Percentiles rank a stretch among this genome's conserved stretches.
These are phyloP conservation scores for Pulveroboletus sp. DNA, from an alignment of 768 basidiomycete genomes.

Conservation along the genomic window DNA sequence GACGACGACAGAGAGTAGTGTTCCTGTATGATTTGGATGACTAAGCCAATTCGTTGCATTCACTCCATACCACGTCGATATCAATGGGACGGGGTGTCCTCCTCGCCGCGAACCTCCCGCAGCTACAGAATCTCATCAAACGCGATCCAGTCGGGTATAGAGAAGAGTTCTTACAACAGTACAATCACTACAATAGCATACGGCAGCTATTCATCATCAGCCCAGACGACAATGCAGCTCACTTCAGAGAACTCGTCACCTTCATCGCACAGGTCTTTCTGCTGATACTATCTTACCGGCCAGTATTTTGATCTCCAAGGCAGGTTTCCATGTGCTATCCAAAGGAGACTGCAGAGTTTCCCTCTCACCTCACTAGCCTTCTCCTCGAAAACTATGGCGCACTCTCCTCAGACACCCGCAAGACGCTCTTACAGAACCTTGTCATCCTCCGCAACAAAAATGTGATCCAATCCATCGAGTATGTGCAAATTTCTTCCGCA, in stretches of 20 bases:
- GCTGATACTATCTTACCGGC: too few species aligned
- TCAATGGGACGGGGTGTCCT: conserved; percentile 30
- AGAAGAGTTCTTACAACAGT: conserved; percentile 95
- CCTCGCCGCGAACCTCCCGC: conserved; percentile 85
- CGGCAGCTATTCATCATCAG: conserved; percentile 79
- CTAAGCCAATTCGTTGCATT: conserved; percentile 9
- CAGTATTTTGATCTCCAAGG: not conserved
- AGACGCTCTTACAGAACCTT: conserved; percentile 81
- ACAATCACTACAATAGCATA: conserved; percentile 89
- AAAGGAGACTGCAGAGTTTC: conserved; percentile 81
- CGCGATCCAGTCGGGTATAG: conserved; percentile 85
- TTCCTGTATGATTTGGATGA: conserved; percentile 8
- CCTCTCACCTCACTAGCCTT: conserved; percentile 70
- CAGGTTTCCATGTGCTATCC: conserved; percentile 72
- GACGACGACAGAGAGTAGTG: conserved; percentile 5
- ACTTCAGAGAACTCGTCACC: conserved; percentile 81
- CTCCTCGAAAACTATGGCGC: conserved; percentile 75
- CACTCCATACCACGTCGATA: too few species aligned
- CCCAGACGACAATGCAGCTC: conserved; percentile 79
- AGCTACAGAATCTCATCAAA: conserved; percentile 96
- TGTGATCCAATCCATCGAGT: conserved; percentile 92
- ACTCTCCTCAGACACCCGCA: conserved; percentile 76
- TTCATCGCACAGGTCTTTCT: conserved; percentile 70
- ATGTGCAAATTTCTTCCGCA: conserved; percentile 26
- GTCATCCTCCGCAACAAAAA: conserved; percentile 92